Base-by-base conservation (phyloP, 2,329 filamentous ascomycete genomes). In the Fusarium nisikadoi region DNA sequence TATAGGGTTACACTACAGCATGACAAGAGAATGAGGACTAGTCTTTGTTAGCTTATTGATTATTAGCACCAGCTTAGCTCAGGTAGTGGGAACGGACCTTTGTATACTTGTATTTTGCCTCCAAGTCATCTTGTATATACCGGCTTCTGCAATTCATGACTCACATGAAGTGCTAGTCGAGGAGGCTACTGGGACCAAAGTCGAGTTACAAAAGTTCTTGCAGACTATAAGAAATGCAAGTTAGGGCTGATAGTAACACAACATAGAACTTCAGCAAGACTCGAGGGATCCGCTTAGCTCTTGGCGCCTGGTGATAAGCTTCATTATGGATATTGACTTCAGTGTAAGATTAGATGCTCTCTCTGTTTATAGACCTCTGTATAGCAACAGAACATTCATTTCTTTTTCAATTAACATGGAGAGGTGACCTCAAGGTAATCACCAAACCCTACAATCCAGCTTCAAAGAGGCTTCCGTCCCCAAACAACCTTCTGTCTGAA, bases 401-500 rank as follows among this genome's bases (percentile, higher is more conserved):
- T 8, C 19, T 12, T 27, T 20, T 5, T 6, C 2, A 19, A 27
- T 8, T 17, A 25, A 17, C 11, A 11, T 7, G 14, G 41, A 23
- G 5, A 23, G 9, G 4, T 6, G 0, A 3, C 9, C 6, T 2
- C 13, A 3, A 3, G 5, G 2, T 6, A 20, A 14, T 14, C 6
- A 27, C 3, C 5, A 7, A 20, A 1, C 6, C 25, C 2, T 5
- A 9, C 0, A 8, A 3, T 14, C 31, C n/a, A 38, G 3, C 0
- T 8, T 8, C 5, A 17, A 20, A 39, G 35, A 5, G 57, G 64
- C 20, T 57, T 68, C 1, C 50, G 50, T 6, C 57, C 57, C 50
- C 64, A 68, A 4, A 68, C 50, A 16, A 25, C 50, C 39, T 33
- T 68, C 9, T 68, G 63, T 14, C 36, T 25, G 3, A 68, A 68